Base-by-base conservation (phyloP, 257 asterid species). In the Echites panduratus region DNA sequence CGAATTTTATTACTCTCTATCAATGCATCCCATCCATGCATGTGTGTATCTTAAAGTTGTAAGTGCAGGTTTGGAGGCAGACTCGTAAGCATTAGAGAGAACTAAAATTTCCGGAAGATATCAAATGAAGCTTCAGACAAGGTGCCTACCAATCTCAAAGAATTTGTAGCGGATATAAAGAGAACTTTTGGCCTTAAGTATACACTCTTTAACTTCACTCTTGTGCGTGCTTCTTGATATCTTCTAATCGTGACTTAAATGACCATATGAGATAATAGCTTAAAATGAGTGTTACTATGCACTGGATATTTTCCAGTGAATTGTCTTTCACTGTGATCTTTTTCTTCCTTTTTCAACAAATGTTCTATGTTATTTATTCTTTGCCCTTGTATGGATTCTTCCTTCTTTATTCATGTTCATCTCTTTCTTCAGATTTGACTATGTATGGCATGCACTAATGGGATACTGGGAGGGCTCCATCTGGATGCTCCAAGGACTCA, bases 401-500 rank as follows among this genome's bases (percentile, higher is more conserved):
- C 53, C 53, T 1, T 48, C 3, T 48, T 48, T 48, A 12, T 19
- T 11, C 53, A 48, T 48, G 53, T 17, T 12, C 13, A 19, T 11
- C 17, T 58, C 17, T 67, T 20, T 32, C 0, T 53, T 40, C 58
- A 43, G 72, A 76, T 85, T 81, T 67, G 95, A 87, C 8, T 91
- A 89, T 69, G 85, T 89, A 82, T 91, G 95, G 96, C 96, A 86
- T 73, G 96, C 95, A 27, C 45, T 89, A 56, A 82, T 86, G 9
- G 96, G 97, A 32, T 91, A 89, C 74, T 88, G 93, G 97, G 97
- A 0, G 96, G 97, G 54, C 82, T 91, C 44, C 82, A 71, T 10
- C 70, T 89, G 4, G 67, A 79, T 8, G 86, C 89, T 1, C 82
- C 80, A 24, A 56, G 52, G 2, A 70, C 87, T 73, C 82, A 84